These are phyloP conservation scores for Chlamydomonas sphaeroides DNA, from an alignment of 139 green algal genomes.

Conservation along the genomic window DNA sequence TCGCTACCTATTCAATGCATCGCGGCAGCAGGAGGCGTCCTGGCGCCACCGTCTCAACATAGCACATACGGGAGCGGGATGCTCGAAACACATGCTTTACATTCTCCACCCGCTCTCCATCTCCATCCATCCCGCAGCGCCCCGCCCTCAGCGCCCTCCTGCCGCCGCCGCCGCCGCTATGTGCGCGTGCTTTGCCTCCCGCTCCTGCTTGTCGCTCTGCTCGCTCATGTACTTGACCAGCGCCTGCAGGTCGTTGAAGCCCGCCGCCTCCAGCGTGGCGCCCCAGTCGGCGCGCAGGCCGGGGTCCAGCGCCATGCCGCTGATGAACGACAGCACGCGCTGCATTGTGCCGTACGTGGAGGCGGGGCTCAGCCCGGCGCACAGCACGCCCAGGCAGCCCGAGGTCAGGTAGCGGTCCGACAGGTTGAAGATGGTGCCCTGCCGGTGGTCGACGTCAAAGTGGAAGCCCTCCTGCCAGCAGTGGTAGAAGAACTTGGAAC, in stretches of 20 bases:
- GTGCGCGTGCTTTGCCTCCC: neutral
- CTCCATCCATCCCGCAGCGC: too few species aligned
- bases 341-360: constrained; percentile 48
- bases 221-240: constrained; percentile 57
- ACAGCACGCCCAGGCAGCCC: constrained; percentile 46
- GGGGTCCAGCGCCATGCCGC: constrained; percentile 2
- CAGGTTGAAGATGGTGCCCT: constrained; percentile 60
- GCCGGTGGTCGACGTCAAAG: constrained; percentile 56
- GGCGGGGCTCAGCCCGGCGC: constrained; percentile 42
- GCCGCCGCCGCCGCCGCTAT: neutral
- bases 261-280: neutral
- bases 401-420: constrained; percentile 41
- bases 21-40: too few species aligned
- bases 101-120: too few species aligned
- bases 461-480: constrained; percentile 54
- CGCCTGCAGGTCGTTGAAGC: constrained; percentile 49
- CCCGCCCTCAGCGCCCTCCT: neutral
- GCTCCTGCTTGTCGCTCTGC: constrained; percentile 31
- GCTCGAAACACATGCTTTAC: too few species aligned
- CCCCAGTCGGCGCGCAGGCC: neutral
- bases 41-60: too few species aligned
- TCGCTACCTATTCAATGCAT: too few species aligned
- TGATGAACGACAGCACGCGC: constrained; percentile 34
- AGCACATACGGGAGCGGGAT: too few species aligned
- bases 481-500: constrained; percentile 55